phyloP scores from a whole-genome alignment of 257 asterid genomes.

The Capsicum chinense region DNA sequence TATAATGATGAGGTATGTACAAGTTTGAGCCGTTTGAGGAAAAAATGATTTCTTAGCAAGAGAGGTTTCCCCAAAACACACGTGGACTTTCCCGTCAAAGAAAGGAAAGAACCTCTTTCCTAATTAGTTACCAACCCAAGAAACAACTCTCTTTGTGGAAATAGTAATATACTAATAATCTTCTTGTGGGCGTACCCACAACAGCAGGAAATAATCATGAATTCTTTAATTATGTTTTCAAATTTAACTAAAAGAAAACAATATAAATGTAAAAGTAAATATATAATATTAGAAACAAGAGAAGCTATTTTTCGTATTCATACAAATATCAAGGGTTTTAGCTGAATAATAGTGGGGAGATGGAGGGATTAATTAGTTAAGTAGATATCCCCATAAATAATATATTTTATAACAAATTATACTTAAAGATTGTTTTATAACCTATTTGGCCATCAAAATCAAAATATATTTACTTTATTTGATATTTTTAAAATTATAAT shows the following conservation, averaged over 20 bases:
- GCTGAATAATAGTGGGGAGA: too few relatives aligned
- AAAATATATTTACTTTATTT: too few relatives aligned
- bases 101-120: not conserved
- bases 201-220: not conserved
- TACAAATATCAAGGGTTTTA: too few relatives aligned
- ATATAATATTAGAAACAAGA: too few relatives aligned
- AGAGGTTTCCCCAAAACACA: slow-evolving; percentile 37
- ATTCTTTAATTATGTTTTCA: not conserved
- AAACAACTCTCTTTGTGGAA: not conserved
- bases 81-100: slow-evolving; percentile 25
- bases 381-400: too few relatives aligned
- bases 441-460: too few relatives aligned
- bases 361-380: too few relatives aligned
- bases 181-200: not conserved
- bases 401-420: not conserved
- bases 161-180: not conserved
- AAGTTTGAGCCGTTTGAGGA: not conserved
- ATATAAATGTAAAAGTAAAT: too few relatives aligned
- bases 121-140: slow-evolving; percentile 22
- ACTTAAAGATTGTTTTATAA: not conserved
- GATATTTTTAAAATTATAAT: too few relatives aligned
- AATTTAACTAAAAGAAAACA: too few relatives aligned
- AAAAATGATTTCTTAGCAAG: slow-evolving; percentile 40
- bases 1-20: not conserved
- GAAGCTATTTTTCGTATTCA: too few relatives aligned